Percentiles rank a stretch among this genome's conserved stretches.
Conservation (phyloP, 208 protist species). For the Phytomonas sp. region DNA sequence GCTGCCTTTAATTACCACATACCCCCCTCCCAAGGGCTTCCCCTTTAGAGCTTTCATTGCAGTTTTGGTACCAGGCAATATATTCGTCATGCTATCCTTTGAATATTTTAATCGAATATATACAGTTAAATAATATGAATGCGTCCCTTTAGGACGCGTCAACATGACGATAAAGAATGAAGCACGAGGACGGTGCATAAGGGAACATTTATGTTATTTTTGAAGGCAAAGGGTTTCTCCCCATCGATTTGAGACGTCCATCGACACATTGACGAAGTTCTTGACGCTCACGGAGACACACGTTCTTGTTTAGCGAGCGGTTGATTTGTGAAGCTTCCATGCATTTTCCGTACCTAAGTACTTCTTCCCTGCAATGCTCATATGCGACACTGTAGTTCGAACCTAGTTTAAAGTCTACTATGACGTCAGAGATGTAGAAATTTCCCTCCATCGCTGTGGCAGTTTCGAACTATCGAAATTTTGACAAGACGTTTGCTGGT, state of each 20-base stretch:
- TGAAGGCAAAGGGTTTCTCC: constrained; percentile 5
- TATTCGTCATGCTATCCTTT: not conserved
- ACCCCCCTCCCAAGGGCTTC: not conserved
- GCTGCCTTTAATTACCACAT: not conserved
- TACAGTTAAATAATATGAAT: not conserved
- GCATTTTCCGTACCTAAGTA: constrained; percentile 50
- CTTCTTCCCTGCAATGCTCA: constrained; percentile 41
- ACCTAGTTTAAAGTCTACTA: constrained; percentile 47
- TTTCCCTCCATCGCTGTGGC: constrained; percentile 67
- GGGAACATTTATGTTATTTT: not conserved
- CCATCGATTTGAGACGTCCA: constrained; percentile 20
- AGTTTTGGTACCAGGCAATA: not conserved
- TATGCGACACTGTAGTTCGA: constrained; percentile 58
- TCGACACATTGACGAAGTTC: constrained; percentile 57
- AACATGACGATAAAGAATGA: not conserved
- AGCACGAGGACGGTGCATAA: not conserved
- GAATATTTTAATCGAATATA: not conserved
- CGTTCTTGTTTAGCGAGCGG: constrained; percentile 36
- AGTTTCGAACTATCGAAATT: not conserved
- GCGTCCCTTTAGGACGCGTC: not conserved
- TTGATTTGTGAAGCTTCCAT: constrained; percentile 77
- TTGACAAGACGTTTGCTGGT: not conserved
- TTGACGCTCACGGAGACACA: constrained; percentile 45
- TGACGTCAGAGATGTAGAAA: constrained; percentile 73
- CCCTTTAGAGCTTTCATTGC: not conserved